Conservation (phyloP, 805 yeast species). For the Pichia exigua region DNA sequence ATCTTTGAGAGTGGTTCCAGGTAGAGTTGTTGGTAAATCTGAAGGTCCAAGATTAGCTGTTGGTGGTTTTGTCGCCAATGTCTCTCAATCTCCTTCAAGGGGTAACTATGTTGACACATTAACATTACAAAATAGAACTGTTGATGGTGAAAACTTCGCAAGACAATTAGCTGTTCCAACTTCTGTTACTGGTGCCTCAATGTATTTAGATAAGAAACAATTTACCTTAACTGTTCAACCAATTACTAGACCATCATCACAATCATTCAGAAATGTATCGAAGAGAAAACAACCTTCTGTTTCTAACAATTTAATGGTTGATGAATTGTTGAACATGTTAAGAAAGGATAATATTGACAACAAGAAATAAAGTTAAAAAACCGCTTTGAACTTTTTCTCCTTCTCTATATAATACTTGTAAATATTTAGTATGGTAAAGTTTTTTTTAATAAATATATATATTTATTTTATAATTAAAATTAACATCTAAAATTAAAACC, state of each 20-base stretch:
- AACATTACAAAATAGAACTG: constrained; percentile 21
- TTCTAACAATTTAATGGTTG: not conserved
- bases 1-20: constrained; percentile 49
- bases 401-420: not conserved
- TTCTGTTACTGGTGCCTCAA: constrained; percentile 20
- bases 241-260: not conserved
- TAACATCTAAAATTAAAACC: not conserved
- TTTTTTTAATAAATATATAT: not conserved
- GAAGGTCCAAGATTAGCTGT: constrained; percentile 43
- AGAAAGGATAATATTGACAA: not conserved
- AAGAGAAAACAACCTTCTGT: not conserved
- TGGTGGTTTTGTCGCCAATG: constrained; percentile 36
- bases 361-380: not conserved
- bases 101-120: constrained; percentile 12
- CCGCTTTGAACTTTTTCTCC: not conserved
- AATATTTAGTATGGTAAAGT: not conserved
- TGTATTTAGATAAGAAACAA: constrained; percentile 18
- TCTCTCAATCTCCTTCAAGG: constrained; percentile 16
- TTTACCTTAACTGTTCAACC: constrained; percentile 20
- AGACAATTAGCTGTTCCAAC: constrained; percentile 25
- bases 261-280: not conserved
- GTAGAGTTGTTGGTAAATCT: constrained; percentile 48
- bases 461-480: not conserved
- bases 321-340: not conserved
- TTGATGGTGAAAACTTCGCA: constrained; percentile 21